Conservation (phyloP, 495 filamentous ascomycete genomes). For the Aspergillus cristatus region DNA sequence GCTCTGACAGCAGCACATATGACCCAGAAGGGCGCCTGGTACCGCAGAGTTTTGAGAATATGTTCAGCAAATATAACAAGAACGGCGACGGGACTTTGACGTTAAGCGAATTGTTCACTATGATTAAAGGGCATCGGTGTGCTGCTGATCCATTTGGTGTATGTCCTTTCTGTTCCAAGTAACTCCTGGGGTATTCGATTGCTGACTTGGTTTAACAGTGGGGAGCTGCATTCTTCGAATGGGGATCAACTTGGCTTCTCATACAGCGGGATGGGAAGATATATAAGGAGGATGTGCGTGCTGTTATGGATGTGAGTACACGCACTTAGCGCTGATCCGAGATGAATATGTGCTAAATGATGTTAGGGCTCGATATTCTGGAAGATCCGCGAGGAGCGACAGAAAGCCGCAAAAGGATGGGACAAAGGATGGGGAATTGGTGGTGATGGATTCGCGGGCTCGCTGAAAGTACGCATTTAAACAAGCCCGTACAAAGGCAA, state of each 20-base stretch:
- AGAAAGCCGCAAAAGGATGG: slow-evolving; percentile 4
- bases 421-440: slow-evolving; percentile 12
- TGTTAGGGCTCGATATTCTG: slow-evolving; percentile 15
- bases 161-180: slow-evolving; percentile 3
- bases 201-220: neutral
- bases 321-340: neutral
- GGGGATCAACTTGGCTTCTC: slow-evolving; percentile 37
- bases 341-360: neutral
- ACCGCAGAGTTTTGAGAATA: slow-evolving; percentile 48
- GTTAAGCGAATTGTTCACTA: slow-evolving; percentile 17
- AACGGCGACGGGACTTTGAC: slow-evolving; percentile 23
- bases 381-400: slow-evolving; percentile 12
- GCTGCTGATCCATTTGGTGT: slow-evolving; percentile 37
- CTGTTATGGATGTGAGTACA: slow-evolving; percentile 27
- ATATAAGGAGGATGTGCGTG: slow-evolving; percentile 37
- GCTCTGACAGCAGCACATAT: slow-evolving; percentile 43
- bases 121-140: slow-evolving; percentile 33
- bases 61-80: slow-evolving; percentile 45
- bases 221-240: slow-evolving; percentile 24
- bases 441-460: slow-evolving; percentile 3
- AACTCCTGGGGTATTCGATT: neutral
- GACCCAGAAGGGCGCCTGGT: slow-evolving; percentile 47
- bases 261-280: slow-evolving; percentile 36
- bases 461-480: no score
- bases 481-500: no score